Percentiles rank a stretch among this genome's conserved stretches.
phyloP scores from a whole-genome alignment of 2,329 filamentous ascomycete genomes.

The Fusarium tricinctum region DNA sequence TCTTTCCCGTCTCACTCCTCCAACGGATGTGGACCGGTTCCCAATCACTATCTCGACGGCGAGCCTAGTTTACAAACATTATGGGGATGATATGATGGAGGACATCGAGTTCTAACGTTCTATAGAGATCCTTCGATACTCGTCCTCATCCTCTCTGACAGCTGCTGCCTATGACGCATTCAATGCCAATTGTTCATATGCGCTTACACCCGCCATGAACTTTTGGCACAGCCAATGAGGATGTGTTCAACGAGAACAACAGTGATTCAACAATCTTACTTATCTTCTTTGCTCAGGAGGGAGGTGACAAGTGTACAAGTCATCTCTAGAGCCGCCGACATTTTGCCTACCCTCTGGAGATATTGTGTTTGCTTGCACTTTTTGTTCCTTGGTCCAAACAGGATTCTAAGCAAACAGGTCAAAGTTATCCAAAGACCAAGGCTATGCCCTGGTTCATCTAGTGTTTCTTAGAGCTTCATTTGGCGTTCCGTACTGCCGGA shows the following conservation, averaged over 20 bases:
- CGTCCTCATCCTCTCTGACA: conserved; percentile 1
- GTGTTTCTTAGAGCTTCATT: conserved; percentile 3
- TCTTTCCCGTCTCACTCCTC: background rate
- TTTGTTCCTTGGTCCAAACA: background rate
- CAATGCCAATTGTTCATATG: background rate
- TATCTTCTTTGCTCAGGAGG: background rate
- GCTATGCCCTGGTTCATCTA: background rate
- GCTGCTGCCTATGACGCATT: background rate
- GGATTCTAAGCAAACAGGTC: background rate
- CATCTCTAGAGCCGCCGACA: background rate
- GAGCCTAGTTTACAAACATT: conserved; percentile 6
- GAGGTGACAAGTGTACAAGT: background rate
- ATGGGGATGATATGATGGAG: conserved; percentile 9
- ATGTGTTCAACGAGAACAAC: background rate
- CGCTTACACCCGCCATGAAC: background rate
- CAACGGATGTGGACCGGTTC: background rate
- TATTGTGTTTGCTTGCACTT: background rate
- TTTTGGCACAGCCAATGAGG: background rate
- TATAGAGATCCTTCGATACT: conserved; percentile 26
- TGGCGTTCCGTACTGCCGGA: conserved; percentile 31
- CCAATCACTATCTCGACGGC: background rate
- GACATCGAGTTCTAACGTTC: conserved; percentile 17
- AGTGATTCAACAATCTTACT: background rate
- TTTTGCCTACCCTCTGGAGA: background rate
- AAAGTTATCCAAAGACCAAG: background rate